Conservation (phyloP, 345 rosid genomes). For the Anacardium occidentale region DNA sequence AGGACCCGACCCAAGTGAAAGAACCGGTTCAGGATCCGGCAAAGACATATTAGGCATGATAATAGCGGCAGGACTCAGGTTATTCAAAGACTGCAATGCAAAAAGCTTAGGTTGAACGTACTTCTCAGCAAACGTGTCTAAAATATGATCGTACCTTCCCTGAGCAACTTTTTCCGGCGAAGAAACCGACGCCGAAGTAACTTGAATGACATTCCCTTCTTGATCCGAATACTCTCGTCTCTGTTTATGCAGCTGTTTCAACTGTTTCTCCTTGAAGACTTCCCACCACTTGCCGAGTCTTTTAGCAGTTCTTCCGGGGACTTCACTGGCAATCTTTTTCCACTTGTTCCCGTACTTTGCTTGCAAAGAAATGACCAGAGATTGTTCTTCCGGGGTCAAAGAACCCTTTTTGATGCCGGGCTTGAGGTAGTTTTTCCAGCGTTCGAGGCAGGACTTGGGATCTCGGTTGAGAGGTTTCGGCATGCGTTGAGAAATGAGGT, state of each 20-base stretch:
- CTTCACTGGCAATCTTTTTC: constrained; percentile 53
- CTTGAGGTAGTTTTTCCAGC: constrained; percentile 58
- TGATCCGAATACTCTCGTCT: constrained; percentile 14
- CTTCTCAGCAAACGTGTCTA: constrained; percentile 51
- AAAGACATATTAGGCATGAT: constrained; percentile 4
- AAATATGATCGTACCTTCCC: constrained; percentile 45
- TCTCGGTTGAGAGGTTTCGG: constrained; percentile 41
- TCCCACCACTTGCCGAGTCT: constrained; percentile 62
- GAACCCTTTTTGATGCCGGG: constrained; percentile 57
- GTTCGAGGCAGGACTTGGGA: constrained; percentile 50
- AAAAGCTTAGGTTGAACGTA: constrained; percentile 35
- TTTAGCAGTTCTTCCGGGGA: constrained; percentile 51
- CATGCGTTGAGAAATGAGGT: constrained; percentile 50
- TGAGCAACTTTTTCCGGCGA: constrained; percentile 34
- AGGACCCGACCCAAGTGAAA: constrained; percentile 24
- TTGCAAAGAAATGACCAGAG: constrained; percentile 43
- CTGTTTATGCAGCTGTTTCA: constrained; percentile 35
- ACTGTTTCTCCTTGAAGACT: constrained; percentile 51
- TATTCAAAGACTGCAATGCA: constrained; percentile 16
- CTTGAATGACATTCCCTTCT: constrained; percentile 2
- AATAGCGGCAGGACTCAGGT: constrained; percentile 3
- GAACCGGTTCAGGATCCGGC: constrained; percentile 30
- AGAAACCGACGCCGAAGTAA: neutral
- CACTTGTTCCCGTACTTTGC: constrained; percentile 56
- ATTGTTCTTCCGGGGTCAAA: constrained; percentile 41